Percentiles rank a stretch among this genome's conserved stretches.
These are phyloP conservation scores for Penicillium concentricum DNA, from an alignment of 2,329 filamentous ascomycete genomes.

Conservation along the genomic window DNA sequence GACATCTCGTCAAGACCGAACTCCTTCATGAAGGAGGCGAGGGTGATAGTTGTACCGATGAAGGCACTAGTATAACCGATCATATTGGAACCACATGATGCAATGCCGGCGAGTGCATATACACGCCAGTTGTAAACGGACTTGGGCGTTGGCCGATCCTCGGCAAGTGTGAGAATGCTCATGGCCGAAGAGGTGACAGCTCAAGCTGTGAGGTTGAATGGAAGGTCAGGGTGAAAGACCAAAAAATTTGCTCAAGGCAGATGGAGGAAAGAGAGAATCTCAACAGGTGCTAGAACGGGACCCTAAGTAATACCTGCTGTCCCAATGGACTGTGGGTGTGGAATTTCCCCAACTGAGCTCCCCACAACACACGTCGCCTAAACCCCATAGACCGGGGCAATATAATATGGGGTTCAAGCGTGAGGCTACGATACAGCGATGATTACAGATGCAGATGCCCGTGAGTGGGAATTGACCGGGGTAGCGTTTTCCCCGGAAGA, in stretches of 20 bases:
- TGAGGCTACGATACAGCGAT: slow-evolving; percentile 20
- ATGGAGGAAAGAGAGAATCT: slow-evolving; percentile 4
- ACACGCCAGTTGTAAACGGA: slow-evolving; percentile 61
- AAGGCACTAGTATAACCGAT: slow-evolving; percentile 69
- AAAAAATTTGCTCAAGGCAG: slow-evolving; percentile 6
- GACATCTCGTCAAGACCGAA: slow-evolving; percentile 60
- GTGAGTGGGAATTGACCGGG: slow-evolving; percentile 25
- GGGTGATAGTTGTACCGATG: slow-evolving; percentile 71
- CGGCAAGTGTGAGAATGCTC: slow-evolving; percentile 38
- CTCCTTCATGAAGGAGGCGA: slow-evolving; percentile 66
- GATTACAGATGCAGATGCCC: slow-evolving; percentile 14
- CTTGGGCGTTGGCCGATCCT: slow-evolving; percentile 54
- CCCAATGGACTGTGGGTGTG: slow-evolving; percentile 17
- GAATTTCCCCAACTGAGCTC: slow-evolving; percentile 24
- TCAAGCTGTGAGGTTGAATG: background rate
- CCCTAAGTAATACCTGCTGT: slow-evolving; percentile 21
- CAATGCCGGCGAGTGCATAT: slow-evolving; percentile 54
- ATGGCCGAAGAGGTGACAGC: slow-evolving; percentile 21
- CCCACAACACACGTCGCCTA: slow-evolving; percentile 28
- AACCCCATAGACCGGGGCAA: slow-evolving; percentile 29
- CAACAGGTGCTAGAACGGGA: slow-evolving; percentile 10
- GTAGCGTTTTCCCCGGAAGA: slow-evolving; percentile 33
- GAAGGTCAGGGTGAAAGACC: background rate
- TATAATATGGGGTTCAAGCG: slow-evolving; percentile 28
- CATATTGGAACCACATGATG: slow-evolving; percentile 59